phyloP scores from a whole-genome alignment of 1,284 basidiomycete species.

The Boletellus sp. region DNA sequence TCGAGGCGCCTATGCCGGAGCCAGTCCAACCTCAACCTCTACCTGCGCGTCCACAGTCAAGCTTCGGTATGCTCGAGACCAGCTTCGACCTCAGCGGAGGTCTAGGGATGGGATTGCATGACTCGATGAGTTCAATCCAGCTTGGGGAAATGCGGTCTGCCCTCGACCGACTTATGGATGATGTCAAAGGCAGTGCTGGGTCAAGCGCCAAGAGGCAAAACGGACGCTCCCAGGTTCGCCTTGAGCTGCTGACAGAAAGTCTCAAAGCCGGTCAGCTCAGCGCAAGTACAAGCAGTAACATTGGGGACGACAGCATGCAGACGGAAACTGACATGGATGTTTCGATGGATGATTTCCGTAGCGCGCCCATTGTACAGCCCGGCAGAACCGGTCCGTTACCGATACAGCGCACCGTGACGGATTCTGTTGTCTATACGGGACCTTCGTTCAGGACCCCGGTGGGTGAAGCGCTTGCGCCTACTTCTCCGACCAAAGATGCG shows the following conservation, averaged over 20 bases:
- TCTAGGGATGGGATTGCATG: slow-evolving; percentile 23
- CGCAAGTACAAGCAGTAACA: slow-evolving; percentile 22
- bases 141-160: slow-evolving; percentile 74
- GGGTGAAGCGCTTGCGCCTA: slow-evolving; percentile 12
- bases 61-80: slow-evolving; percentile 20
- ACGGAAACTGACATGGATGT: slow-evolving; percentile 36
- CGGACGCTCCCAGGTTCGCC: slow-evolving; percentile 7
- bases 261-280: slow-evolving; percentile 32
- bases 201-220: slow-evolving; percentile 16
- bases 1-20: background rate
- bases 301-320: slow-evolving; percentile 39
- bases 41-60: slow-evolving; percentile 12
- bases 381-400: slow-evolving; percentile 24
- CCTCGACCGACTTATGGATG: slow-evolving; percentile 73
- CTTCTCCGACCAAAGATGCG: slow-evolving; percentile 59
- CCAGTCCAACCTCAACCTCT: slow-evolving; percentile 8
- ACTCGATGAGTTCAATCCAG: slow-evolving; percentile 37
- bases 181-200: slow-evolving; percentile 51
- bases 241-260: slow-evolving; percentile 35
- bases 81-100: slow-evolving; percentile 35
- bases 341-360: slow-evolving; percentile 22
- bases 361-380: slow-evolving; percentile 7
- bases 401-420: slow-evolving; percentile 46
- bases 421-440: slow-evolving; percentile 37
- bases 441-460: slow-evolving; percentile 31